Percentiles rank a stretch among this genome's conserved stretches.
Evolutionary conservation across 2,329 filamentous ascomycete species (phyloP).

Genomic region (Trichothecium sympodiale): DNA sequence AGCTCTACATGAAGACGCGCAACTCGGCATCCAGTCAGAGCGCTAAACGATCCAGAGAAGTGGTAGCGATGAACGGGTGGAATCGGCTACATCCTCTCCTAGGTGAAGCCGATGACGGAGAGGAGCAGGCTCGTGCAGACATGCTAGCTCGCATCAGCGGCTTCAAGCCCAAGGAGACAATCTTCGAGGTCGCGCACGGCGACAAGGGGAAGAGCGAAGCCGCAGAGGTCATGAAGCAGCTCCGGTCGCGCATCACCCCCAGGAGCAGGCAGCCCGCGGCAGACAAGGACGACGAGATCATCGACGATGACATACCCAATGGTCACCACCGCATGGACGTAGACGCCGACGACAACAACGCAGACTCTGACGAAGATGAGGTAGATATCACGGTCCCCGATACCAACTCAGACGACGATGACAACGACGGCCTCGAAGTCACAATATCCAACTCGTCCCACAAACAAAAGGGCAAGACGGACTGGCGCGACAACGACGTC

Average conservation of each 20-base stretch:
- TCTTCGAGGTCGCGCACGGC: constrained; percentile 84
- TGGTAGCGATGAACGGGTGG: constrained; percentile 61
- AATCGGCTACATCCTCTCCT: constrained; percentile 73
- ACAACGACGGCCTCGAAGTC: constrained; percentile 57
- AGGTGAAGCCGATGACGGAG: constrained; percentile 51
- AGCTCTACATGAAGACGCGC: constrained; percentile 79
- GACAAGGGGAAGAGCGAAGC: constrained; percentile 55
- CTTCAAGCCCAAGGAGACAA: constrained; percentile 82
- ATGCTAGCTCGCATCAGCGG: constrained; percentile 85
- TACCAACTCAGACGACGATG: constrained; percentile 39
- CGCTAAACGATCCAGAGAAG: constrained; percentile 72
- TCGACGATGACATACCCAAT: constrained; percentile 17
- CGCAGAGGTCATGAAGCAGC: constrained; percentile 64
- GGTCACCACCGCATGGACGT: constrained; percentile 22
- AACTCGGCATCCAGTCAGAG: constrained; percentile 86
- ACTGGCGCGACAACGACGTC: constrained; percentile 75
- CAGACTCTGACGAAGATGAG: constrained; percentile 17
- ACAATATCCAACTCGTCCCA: constrained; percentile 53
- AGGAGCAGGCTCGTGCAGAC: constrained; percentile 63
- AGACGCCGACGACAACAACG: constrained; percentile 17
- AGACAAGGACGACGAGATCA: constrained; percentile 25
- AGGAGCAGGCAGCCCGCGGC: constrained; percentile 32
- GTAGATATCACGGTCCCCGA: constrained; percentile 17
- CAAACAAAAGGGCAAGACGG: constrained; percentile 42
- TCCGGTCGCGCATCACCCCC: constrained; percentile 57